Percentiles rank a stretch among this genome's conserved stretches.
Evolutionary conservation across 1,139 yeast species (phyloP).

Genomic region (Debaryomycetaceae sp.): DNA sequence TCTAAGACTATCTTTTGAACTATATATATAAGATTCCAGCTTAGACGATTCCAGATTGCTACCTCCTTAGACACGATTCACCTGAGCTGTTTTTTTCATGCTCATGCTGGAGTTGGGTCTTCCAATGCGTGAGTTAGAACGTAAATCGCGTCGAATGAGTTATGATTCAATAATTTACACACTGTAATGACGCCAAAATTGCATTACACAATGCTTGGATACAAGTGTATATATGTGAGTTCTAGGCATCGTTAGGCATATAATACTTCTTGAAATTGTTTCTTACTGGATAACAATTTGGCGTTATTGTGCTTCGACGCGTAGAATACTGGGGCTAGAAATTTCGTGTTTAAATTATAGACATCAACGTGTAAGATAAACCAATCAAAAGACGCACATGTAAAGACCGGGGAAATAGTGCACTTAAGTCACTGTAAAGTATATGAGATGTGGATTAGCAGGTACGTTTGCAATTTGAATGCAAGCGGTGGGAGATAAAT

Average conservation of each 20-base stretch:
- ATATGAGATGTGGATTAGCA: no score
- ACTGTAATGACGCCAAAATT: neutral
- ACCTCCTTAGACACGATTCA: conserved; percentile 5
- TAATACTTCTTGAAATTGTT: neutral
- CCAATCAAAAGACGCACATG: neutral
- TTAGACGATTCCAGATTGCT: neutral
- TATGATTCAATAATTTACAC: neutral
- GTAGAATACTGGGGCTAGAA: neutral
- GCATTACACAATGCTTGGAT: neutral
- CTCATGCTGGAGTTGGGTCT: neutral
- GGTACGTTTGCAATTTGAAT: no score
- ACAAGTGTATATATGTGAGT: neutral
- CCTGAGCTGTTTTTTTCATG: neutral
- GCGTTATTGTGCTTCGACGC: neutral
- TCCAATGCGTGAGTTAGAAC: neutral
- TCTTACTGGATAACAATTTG: neutral
- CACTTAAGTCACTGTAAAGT: neutral
- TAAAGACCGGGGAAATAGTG: neutral
- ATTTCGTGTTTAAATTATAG: neutral
- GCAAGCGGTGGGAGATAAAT: no score
- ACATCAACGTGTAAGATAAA: neutral
- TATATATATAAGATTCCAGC: neutral
- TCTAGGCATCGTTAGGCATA: neutral
- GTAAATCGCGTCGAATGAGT: neutral
- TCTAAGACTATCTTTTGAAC: neutral